Evolutionary conservation across 495 filamentous ascomycete species (phyloP).

Genomic region (Talaromyces thailandensis): DNA sequence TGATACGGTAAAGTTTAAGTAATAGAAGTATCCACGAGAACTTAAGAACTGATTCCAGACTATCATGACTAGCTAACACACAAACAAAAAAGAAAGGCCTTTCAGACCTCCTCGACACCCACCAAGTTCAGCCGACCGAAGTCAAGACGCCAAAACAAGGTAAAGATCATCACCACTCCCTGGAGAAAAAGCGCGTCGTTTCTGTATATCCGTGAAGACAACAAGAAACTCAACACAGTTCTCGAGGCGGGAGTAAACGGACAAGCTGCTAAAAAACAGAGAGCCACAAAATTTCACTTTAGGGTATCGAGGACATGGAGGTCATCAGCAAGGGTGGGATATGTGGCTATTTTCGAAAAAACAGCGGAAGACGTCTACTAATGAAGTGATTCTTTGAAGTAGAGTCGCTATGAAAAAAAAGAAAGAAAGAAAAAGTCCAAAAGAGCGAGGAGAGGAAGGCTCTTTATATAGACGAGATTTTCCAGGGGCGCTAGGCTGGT

Average conservation of each 20-base stretch:
- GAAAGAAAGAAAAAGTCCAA: slow-evolving; percentile 7
- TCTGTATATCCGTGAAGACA: slow-evolving; percentile 14
- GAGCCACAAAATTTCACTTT: slow-evolving; percentile 48
- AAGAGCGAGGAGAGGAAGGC: neutral
- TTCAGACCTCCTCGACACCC: slow-evolving; percentile 66
- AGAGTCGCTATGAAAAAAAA: slow-evolving; percentile 9
- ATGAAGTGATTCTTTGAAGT: slow-evolving; percentile 84
- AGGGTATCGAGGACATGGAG: slow-evolving; percentile 55
- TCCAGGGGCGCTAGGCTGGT: neutral
- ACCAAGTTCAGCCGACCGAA: slow-evolving; percentile 57
- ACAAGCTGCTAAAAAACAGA: slow-evolving; percentile 4
- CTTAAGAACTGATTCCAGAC: neutral
- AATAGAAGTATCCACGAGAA: neutral
- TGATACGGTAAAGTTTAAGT: too few relatives aligned
- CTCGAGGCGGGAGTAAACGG: slow-evolving; percentile 43
- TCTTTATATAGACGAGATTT: slow-evolving; percentile 2
- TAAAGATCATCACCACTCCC: slow-evolving; percentile 68
- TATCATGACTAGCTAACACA: neutral
- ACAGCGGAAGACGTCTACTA: slow-evolving; percentile 75
- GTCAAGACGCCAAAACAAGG: slow-evolving; percentile 48
- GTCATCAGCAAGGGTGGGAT: slow-evolving; percentile 71
- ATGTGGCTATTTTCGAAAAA: slow-evolving; percentile 71
- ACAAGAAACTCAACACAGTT: slow-evolving; percentile 15
- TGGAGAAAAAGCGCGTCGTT: slow-evolving; percentile 26
- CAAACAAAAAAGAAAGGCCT: slow-evolving; percentile 30